These are phyloP conservation scores for Anaeramoeba ignava DNA, from an alignment of 78 protist species.

Conservation along the genomic window DNA sequence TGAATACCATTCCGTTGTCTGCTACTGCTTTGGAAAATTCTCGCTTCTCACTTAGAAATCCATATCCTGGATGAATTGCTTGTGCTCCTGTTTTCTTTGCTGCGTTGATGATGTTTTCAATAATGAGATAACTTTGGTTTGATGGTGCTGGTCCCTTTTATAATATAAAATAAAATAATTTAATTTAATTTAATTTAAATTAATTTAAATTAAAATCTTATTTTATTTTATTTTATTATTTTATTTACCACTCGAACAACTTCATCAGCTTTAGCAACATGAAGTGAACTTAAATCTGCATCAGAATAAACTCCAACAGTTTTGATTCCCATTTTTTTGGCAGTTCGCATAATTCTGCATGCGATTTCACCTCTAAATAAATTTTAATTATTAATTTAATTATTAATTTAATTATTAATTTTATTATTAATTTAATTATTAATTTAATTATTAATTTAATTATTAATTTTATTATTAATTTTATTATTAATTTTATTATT, in stretches of 20 bases:
- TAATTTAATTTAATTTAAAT: constrained; percentile 7
- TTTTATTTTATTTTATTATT: neutral
- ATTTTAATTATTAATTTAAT: too few relatives aligned
- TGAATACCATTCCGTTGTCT: constrained; percentile 34
- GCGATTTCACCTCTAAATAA: constrained; percentile 99
- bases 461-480: too few relatives aligned
- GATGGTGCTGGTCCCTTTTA: constrained; percentile 70
- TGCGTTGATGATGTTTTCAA: constrained; percentile 67
- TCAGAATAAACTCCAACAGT: constrained; percentile 87
- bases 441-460: too few relatives aligned
- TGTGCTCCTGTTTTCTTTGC: constrained; percentile 70
- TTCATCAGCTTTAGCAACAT: constrained; percentile 17
- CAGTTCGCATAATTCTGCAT: constrained; percentile 79
- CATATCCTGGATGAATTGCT: constrained; percentile 91
- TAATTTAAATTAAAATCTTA: constrained; percentile 22
- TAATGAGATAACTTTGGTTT: constrained; percentile 55
- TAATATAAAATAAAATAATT: constrained; percentile 1
- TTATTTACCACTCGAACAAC: too few relatives aligned
- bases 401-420: too few relatives aligned
- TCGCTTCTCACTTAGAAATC: constrained; percentile 85
- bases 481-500: too few relatives aligned
- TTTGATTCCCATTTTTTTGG: constrained; percentile 70
- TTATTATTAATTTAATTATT: too few relatives aligned
- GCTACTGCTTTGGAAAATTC: constrained; percentile 39
- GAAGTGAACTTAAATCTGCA: constrained; percentile 54